Base-by-base conservation (phyloP, 2,329 filamentous ascomycete genomes). In the Raffaelea arxii region DNA sequence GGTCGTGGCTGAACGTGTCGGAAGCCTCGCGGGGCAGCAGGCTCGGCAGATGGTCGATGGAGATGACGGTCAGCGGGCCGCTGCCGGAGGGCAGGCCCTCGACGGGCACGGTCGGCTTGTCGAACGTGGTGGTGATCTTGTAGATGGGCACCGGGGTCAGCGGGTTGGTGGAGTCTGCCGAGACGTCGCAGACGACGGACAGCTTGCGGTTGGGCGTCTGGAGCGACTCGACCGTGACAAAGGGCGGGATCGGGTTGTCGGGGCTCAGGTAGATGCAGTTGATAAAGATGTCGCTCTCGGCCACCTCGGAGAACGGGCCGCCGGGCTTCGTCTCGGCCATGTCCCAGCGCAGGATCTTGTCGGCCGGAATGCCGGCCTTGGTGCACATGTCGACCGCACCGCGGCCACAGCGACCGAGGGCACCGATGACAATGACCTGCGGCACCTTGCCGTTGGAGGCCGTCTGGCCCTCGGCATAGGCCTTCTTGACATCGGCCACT, bases 1-100 rank as follows among this genome's bases (percentile, higher is more conserved):
- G 70, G 41, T 84, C 84, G 44, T 76, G 70, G 62, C 82, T 87
- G 69, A 94, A 96, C 19, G 62, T 82, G 67, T 96, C 89, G 38
- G 81, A 88, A 23, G 88, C 82, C 68, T 96, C 91, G 45, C 91
- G 75, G 2, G 91, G 86, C 32, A 97, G 72, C 54, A 96, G 76
- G 45, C 80, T 84, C 4, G 88, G 87, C 44, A 94, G 73, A 61
- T 94, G 87, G 64, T 94, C 86, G 58, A 94, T 92, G 62, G 80
- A 84, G 65, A 96, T 94, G 55, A 96, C 86, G 41, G 77, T 82
- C 47, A 95, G 67, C 7, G 77, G 74, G 1, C 79, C 75, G 45
- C 69, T 68, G 46, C 7, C 18, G 30, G 19, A 23, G 38, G 72
- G 58, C 68, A 77, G 53, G 73, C 79, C 64, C 27, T 78, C 69